phyloP scores from a whole-genome alignment of 208 protist species.

The Novymonas esmeraldas region DNA sequence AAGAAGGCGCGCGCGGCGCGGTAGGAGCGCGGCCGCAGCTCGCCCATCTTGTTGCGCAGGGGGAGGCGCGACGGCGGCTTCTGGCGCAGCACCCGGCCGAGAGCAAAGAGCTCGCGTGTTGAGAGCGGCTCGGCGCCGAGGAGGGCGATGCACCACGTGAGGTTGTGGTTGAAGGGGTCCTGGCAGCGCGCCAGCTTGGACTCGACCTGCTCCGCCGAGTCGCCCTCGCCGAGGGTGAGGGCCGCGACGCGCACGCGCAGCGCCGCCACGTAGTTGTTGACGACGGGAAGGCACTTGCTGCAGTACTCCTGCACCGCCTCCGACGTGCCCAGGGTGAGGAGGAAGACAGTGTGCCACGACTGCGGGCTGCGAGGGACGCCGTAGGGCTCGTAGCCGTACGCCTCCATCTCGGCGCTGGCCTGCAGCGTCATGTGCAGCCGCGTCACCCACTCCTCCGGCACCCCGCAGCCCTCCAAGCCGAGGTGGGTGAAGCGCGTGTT shows the following conservation, averaged over 20 bases:
- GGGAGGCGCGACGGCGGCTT: constrained; percentile 34
- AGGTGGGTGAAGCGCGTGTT: constrained; percentile 45
- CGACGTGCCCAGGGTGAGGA: constrained; percentile 57
- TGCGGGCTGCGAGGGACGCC: constrained; percentile 44
- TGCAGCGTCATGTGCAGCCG: constrained; percentile 68
- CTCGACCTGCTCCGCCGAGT: constrained; percentile 54
- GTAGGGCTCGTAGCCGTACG: constrained; percentile 44
- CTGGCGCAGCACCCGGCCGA: constrained; percentile 44
- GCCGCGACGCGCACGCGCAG: constrained; percentile 72
- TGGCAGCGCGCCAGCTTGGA: constrained; percentile 66
- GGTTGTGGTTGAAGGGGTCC: constrained; percentile 57
- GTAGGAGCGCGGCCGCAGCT: constrained; percentile 42
- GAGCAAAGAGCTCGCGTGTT: constrained; percentile 35
- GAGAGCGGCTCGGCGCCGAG: constrained; percentile 36
- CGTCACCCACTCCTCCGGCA: constrained; percentile 66
- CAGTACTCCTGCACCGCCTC: constrained; percentile 52
- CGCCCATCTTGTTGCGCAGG: constrained; percentile 57
- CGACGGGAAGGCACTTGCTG: constrained; percentile 49
- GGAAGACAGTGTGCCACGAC: constrained; percentile 70
- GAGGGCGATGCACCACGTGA: constrained; percentile 75
- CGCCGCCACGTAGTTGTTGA: constrained; percentile 62
- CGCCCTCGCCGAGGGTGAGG: constrained; percentile 46
- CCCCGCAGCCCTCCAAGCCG: constrained; percentile 48
- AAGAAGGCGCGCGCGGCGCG: constrained; percentile 47
- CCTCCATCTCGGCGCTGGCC: constrained; percentile 49